A percentile compares a stretch with the other conserved stretches of the same genome.
These are phyloP conservation scores for Turnera subulata DNA, from an alignment of 345 rosid genomes.

Conservation along the genomic window DNA sequence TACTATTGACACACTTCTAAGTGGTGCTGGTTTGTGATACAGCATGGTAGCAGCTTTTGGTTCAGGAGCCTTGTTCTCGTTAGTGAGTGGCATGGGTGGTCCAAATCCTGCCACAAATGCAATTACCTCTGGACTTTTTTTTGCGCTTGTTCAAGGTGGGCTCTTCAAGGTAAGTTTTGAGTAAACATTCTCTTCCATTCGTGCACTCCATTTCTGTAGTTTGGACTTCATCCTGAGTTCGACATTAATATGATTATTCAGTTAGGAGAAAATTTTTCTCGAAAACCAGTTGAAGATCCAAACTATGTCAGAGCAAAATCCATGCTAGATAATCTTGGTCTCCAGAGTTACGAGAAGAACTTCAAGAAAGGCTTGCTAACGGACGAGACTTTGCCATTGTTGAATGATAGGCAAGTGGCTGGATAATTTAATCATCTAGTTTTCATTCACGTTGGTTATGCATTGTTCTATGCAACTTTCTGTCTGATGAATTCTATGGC, in stretches of 20 bases:
- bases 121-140: conserved; percentile 64
- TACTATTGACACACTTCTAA: neutral
- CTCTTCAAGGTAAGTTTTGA: conserved; percentile 60
- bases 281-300: conserved; percentile 55
- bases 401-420: conserved; percentile 70
- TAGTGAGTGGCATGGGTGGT: conserved; percentile 80
- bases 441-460: neutral
- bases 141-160: conserved; percentile 80
- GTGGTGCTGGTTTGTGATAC: conserved; percentile 16
- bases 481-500: too few species aligned
- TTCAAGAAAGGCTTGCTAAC: conserved; percentile 85
- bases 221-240: conserved; percentile 7
- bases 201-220: neutral
- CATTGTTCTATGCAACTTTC: too few species aligned
- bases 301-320: conserved; percentile 49
- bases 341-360: conserved; percentile 86
- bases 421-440: conserved; percentile 3
- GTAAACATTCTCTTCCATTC: neutral
- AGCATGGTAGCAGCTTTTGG: conserved; percentile 97
- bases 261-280: conserved; percentile 70
- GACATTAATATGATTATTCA: conserved; percentile 29
- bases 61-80: conserved; percentile 77
- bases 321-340: conserved; percentile 69
- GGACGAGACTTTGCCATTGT: conserved; percentile 76
- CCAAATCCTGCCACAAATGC: conserved; percentile 71